Evolutionary conservation across 192 early-diverging fungal species (phyloP), one percentile per base, ranked within the genome.

Genomic region (Coemansia sp.): DNA sequence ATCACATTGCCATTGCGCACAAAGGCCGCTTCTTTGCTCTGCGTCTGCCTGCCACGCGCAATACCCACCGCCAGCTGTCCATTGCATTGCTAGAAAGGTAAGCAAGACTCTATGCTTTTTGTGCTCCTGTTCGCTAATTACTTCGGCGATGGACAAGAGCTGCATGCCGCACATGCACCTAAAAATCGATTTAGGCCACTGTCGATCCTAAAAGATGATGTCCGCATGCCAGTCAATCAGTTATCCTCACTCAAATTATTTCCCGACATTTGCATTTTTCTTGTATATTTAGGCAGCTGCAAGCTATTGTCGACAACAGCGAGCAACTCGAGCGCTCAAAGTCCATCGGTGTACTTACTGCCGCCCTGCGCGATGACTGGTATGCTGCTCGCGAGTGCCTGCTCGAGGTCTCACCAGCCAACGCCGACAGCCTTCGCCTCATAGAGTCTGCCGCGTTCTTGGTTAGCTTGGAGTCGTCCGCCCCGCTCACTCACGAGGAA

Each of bases 391-490:
- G 90, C 61, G 82, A 87, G 36, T 82, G 75, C 39, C 83, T 93
- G 55, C 76, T 90, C 57, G 67, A 87, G 61, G 76, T 84, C 9
- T 88, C 89, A 16, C 80, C 87, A 2, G 74, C 69, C 33, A 94
- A 94, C 81, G 80, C 80, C 46, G 87, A 71, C 40, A 83, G 83
- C 44, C 84, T 95, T 58, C 88, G 86, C 62, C 73, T 78, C 18
- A 88, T 95, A 68, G 93, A 95, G 83, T 83, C 86, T 9, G 86
- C 92, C 15, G 88, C 87, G 47, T 92, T 95, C 75, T 83, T 93
- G 36, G 83, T 95, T 64, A 91, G 92, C 76, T 85, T 95, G 9
- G 94, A 95, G 67, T 84, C 91, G 38, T 66, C 83, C 0, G 81
- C 85, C 3, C 94, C 94, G n/a, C 76, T 85, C 0, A 92, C 92